Evolutionary conservation across 192 early-diverging fungal species (phyloP), one percentile per base, ranked within the genome.

Genomic region (Mortierella antarctica): DNA sequence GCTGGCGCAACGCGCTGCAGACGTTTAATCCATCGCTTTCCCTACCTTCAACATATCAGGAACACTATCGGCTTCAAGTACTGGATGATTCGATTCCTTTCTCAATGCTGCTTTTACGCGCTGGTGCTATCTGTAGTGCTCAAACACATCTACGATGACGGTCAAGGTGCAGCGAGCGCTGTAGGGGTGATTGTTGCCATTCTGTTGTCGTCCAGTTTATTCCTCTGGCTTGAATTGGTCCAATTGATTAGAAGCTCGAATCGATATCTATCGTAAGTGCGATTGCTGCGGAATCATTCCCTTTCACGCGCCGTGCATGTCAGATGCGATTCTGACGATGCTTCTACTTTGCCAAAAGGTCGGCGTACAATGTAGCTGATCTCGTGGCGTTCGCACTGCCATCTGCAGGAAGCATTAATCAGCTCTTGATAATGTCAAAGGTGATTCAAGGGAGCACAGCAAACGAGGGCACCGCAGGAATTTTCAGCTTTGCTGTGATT

Each of bases 161-260:
- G 61, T 49, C 0, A 51, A 51, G 2, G 3, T 63, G 8, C 40
- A 63, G 11, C 70, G 63, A 21, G 42, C 63, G 48, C n/a, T n/a
- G n/a, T n/a, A n/a, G n/a, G n/a, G n/a, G 58, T 59, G n/a, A 54
- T 70, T 23, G 44, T 62, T 17, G 58, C 59, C 6, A 70, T 70
- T 41, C 46, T 62, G 4, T 49, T 39, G 7, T 0, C 46, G 11
- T 8, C 68, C 4, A 14, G 11, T 0, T 21, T 18, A 5, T 62
- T 70, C 31, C 40, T 70, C 3, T 44, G 48, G 18, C 68, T 62
- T 4, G 68, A 70, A 49, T 2, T 41, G 5, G 8, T 69, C 23
- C 47, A 49, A 18, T 11, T 46, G 20, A 58, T 60, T 20, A 59
- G n/a, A 23, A 15, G n/a, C 2, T 2, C 21, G 6, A 15, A 49